A percentile compares a stretch with the other conserved stretches of the same genome.
phyloP scores from a whole-genome alignment of 2,329 filamentous ascomycete genomes.

The Chaetomiaceae sp. region DNA sequence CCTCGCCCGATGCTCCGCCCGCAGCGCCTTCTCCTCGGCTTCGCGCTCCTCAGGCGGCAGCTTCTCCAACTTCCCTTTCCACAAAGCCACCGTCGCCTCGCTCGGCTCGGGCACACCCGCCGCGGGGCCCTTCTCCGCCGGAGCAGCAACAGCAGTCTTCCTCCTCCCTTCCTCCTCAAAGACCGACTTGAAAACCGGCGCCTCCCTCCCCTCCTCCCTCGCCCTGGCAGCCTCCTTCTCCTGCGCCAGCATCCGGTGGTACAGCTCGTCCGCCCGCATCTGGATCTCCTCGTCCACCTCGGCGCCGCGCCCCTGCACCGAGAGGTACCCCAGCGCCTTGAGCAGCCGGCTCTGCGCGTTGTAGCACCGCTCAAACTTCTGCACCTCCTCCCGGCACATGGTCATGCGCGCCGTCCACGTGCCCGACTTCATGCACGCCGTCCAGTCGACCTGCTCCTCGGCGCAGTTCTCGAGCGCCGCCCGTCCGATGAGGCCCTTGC shows the following conservation, averaged over 20 bases:
- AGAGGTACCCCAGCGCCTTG: conserved; percentile 83
- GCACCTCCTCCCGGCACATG: conserved; percentile 76
- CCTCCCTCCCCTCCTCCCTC: conserved; percentile 54
- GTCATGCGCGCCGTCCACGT: conserved; percentile 64
- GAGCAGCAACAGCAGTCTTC: background rate
- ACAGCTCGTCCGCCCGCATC: conserved; percentile 90
- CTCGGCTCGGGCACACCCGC: conserved; percentile 25
- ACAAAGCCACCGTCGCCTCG: conserved; percentile 24
- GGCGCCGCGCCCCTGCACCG: conserved; percentile 57
- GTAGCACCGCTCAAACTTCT: conserved; percentile 80
- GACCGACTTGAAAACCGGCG: conserved; percentile 57
- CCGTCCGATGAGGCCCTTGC: conserved; percentile 69
- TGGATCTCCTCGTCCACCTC: conserved; percentile 83
- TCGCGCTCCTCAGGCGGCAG: conserved; percentile 54
- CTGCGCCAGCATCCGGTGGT: conserved; percentile 79
- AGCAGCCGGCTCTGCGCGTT: conserved; percentile 87
- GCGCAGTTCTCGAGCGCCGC: conserved; percentile 93
- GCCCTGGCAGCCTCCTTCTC: conserved; percentile 71
- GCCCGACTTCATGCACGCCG: conserved; percentile 74
- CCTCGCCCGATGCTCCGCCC: conserved; percentile 58
- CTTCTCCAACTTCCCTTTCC: conserved; percentile 54
- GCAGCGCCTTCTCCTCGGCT: conserved; percentile 60
- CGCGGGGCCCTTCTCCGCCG: background rate
- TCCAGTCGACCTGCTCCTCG: conserved; percentile 76
- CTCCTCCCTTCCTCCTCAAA: conserved; percentile 37